Percentiles rank a stretch among this genome's conserved stretches.
These are phyloP conservation scores for Microdochium nivale DNA, from an alignment of 2,329 filamentous ascomycete species.

Conservation along the genomic window DNA sequence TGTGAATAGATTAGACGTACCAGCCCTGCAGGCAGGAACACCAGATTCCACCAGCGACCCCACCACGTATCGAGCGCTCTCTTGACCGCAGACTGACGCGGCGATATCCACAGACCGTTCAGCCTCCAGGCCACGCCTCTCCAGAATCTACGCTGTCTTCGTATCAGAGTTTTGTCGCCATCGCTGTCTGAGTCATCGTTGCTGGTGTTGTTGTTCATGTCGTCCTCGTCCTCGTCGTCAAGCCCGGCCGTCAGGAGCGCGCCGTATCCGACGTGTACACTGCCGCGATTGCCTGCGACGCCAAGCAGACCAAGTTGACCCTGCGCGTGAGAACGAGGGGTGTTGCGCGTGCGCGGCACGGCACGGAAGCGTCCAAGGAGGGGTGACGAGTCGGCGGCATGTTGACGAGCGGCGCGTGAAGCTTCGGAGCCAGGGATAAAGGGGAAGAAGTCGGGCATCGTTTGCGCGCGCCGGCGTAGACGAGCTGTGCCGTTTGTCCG, in stretches of 20 bases:
- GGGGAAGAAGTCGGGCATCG: conserved; percentile 58
- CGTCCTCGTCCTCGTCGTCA: conserved; percentile 21
- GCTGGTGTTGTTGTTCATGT: conserved; percentile 19
- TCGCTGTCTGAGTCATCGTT: conserved; percentile 14
- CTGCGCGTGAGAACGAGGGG: conserved; percentile 8
- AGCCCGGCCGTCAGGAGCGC: conserved; percentile 37
- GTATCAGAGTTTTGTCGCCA: conserved; percentile 17
- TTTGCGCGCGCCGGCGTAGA: conserved; percentile 1
- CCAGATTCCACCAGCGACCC: conserved; percentile 51
- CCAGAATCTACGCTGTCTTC: conserved; percentile 17
- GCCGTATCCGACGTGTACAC: conserved; percentile 49
- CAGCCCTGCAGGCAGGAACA: conserved; percentile 51
- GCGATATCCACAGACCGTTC: conserved; percentile 51
- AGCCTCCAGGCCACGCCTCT: conserved; percentile 24
- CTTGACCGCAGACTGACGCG: conserved; percentile 48
- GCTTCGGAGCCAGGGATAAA: conserved; percentile 59
- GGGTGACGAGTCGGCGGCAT: conserved; percentile 45
- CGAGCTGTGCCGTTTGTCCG: too few relatives aligned
- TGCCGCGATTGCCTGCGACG: conserved; percentile 29
- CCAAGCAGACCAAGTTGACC: conserved; percentile 4
- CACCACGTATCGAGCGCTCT: conserved; percentile 55
- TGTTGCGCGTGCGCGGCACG: conserved; percentile 35
- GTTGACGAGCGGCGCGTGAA: conserved; percentile 31
- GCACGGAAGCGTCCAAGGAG: conserved; percentile 58
- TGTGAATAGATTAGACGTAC: conserved; percentile 28